Base-by-base conservation (phyloP, 495 filamentous ascomycete species). In the Glarea lozoyensis region DNA sequence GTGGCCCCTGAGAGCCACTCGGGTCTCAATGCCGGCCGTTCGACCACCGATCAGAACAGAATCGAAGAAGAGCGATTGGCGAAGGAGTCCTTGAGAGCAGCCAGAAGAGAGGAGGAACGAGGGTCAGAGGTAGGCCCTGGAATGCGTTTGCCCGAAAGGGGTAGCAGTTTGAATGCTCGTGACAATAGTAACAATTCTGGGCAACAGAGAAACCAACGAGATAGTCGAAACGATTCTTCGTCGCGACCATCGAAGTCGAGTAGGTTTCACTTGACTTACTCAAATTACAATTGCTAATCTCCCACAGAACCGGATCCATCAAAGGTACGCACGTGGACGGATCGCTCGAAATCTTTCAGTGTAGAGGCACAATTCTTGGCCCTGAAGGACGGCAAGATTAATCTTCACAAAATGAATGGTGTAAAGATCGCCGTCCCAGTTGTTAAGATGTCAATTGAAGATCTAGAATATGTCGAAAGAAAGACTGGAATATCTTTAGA, bases 321-420 rank as follows among this genome's bases (percentile, higher is more conserved):
- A 30, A 93, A 92, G 62, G 77, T 88, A 16, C 81, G 92, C 38
- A 83, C 77, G 12, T 99, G 92, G 92, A 94, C 88, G 10, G 92
- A 99, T 59, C 78, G 93, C 37, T 82, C 86, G 13, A 93, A 88
- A 51, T 86, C 87, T 10, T 99, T 99, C 63, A 95, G 88, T 46
- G 92, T 99, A 44, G 92, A 99, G 43, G 92, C 92, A 9, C 87
- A 99, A 56, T 99, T 96, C 58, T 79, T 97, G 45, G 93, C 89
- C 13, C 68, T 95, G 17, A 82, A 78, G 57, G 92, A 97, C 59
- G 87, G 88, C 34, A 97, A 99, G 67, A 92, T 99, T 48, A 92
- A 97, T 62, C 71, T 99, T 4, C 92, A 99, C 67, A 99, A 99
- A 68, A 69, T 81, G 59, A 99, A 99, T 56, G 92, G 92, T 10